phyloP scores from a whole-genome alignment of 192 early-diverging fungal genomes.

The Lunasporangiospora selenospora region DNA sequence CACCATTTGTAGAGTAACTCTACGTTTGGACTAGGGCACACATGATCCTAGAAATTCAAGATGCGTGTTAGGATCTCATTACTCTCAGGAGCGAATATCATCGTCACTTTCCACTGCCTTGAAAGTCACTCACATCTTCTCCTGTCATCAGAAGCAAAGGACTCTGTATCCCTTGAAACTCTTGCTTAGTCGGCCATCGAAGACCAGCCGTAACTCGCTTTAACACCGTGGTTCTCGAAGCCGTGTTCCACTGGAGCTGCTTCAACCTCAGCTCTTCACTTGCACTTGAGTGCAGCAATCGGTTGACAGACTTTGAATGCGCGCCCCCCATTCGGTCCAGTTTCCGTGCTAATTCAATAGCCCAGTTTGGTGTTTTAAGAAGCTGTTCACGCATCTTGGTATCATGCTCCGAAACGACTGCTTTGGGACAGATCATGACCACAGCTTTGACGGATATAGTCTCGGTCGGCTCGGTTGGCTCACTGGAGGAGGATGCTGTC shows the following conservation, averaged over 20 bases:
- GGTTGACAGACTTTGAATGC: slow-evolving; percentile 50
- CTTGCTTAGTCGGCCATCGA: slow-evolving; percentile 31
- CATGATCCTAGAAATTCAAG: slow-evolving; percentile 40
- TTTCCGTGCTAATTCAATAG: slow-evolving; percentile 49
- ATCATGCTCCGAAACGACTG: slow-evolving; percentile 47
- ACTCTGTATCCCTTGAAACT: slow-evolving; percentile 47
- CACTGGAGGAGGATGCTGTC: slow-evolving; percentile 7
- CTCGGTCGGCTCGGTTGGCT: not conserved
- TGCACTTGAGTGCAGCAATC: slow-evolving; percentile 49
- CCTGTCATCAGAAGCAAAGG: slow-evolving; percentile 55
- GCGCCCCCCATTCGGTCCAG: slow-evolving; percentile 58
- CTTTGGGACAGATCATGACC: slow-evolving; percentile 61
- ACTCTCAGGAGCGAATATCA: not conserved
- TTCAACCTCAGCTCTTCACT: slow-evolving; percentile 36
- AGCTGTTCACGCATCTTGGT: slow-evolving; percentile 25
- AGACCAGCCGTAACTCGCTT: slow-evolving; percentile 51
- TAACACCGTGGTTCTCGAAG: slow-evolving; percentile 53
- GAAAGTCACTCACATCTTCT: no score
- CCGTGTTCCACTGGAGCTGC: slow-evolving; percentile 61
- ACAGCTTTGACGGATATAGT: slow-evolving; percentile 48
- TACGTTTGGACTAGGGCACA: slow-evolving; percentile 50
- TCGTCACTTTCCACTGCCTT: not conserved
- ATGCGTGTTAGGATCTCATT: not conserved
- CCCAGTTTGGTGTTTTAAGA: slow-evolving; percentile 52
- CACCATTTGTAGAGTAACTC: slow-evolving; percentile 50